Base-by-base conservation (phyloP, 306 rosid genomes). In the Dalbergia cultrata region DNA sequence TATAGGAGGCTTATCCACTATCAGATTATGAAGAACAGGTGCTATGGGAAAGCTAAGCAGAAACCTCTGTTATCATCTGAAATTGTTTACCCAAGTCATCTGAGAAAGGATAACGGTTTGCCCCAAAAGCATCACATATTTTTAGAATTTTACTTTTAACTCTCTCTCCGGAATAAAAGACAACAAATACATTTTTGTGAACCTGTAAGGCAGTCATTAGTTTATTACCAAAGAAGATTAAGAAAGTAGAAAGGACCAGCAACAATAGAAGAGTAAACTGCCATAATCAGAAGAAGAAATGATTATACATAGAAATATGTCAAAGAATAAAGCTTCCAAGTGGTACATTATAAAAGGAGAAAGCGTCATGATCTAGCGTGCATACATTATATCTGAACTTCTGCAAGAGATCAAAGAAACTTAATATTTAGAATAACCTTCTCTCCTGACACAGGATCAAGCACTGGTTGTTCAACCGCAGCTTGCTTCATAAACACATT, bases 111-210 rank as follows among this genome's bases (percentile, higher is more conserved):
- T 94, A 94, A 65, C 92, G 92, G 78, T 89, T 94, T 77, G 97
- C 97, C 66, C 94, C 94, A 85, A 91, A 92, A 82, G 94, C 97
- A 62, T 88, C 97, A 67, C 95, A 88, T 82, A 94, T 92, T 84
- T 94, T 94, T 65, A 89, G 76, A 81, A 91, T 87, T 85, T 92
- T 92, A 58, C 78, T 84, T 82, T 90, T 92, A 71, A 94, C 90
- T 70, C 91, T 89, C 62, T 91, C 98, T 54, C 97, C 97, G 34
- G 97, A 92, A 84, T 88, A 92, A 82, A 92, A 94, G 81, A 92
- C 80, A 67, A 90, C 85, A 61, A 94, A 94, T 37, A 94, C 97
- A 77, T 91, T 91, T 90, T 94, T 94, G 53, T 92, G 89, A 64
- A 91, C 92, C 97, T 94, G 91, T 22, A 78, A 81, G 66, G 35